phyloP scores from a whole-genome alignment of 495 filamentous ascomycete species.

The Mycothermus thermophilus region DNA sequence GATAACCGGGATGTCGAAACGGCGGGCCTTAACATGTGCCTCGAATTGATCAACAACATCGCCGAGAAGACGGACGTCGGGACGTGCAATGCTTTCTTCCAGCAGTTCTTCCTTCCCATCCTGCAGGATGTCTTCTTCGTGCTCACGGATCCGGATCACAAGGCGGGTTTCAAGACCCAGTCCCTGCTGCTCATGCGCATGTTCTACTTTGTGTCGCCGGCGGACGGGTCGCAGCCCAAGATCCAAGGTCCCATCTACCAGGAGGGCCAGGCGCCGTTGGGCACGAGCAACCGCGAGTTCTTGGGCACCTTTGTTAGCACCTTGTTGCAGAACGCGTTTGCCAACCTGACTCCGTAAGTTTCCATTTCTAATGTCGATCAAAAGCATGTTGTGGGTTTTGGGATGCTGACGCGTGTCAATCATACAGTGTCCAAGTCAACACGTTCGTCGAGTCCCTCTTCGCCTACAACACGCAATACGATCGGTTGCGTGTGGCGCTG shows the following conservation, averaged over 20 bases:
- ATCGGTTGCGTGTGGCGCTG: conserved; percentile 10
- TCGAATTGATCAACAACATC: conserved; percentile 95
- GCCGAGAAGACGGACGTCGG: conserved; percentile 69
- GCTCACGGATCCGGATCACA: conserved; percentile 92
- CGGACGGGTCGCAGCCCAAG: conserved; percentile 52
- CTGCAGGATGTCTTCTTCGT: conserved; percentile 98
- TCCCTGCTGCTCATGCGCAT: conserved; percentile 85
- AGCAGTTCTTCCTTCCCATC: conserved; percentile 87
- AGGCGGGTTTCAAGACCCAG: conserved; percentile 96
- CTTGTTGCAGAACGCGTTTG: conserved; percentile 81
- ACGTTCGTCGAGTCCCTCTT: conserved; percentile 39
- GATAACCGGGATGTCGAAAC: conserved; percentile 97
- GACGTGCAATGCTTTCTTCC: conserved; percentile 90
- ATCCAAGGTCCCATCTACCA: conserved; percentile 84
- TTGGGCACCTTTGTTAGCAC: conserved; percentile 70
- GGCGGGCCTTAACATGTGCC: conserved; percentile 97
- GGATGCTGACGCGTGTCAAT: conserved; percentile 24
- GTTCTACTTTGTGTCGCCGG: conserved; percentile 75
- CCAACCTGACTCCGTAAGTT: conserved; percentile 79
- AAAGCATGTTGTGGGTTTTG: background rate
- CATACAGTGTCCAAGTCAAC: conserved; percentile 70
- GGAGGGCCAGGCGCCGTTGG: conserved; percentile 60
- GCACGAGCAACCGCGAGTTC: conserved; percentile 81
- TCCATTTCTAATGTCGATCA: background rate
- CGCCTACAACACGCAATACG: conserved; percentile 14